Conservation (phyloP, 495 filamentous ascomycete species). For the Viridothelium virens region DNA sequence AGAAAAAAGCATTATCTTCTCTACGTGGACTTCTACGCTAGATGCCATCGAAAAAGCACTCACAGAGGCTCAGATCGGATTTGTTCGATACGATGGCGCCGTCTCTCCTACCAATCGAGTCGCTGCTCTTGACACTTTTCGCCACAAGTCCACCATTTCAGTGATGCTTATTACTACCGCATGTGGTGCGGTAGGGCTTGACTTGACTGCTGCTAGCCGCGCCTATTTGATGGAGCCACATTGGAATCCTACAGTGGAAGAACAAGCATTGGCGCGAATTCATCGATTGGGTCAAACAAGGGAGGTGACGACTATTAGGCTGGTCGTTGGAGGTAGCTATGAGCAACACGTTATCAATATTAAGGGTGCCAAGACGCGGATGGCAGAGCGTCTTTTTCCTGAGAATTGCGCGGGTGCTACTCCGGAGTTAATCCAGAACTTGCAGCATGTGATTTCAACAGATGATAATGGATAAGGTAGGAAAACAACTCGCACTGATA, state of each 20-base stretch:
- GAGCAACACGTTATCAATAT: slow-evolving; percentile 3
- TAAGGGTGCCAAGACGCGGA: not conserved
- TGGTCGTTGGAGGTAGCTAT: slow-evolving; percentile 21
- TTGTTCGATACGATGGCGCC: slow-evolving; percentile 41
- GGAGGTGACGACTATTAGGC: slow-evolving; percentile 37
- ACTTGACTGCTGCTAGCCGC: slow-evolving; percentile 35
- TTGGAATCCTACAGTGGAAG: slow-evolving; percentile 39
- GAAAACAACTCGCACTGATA: no score
- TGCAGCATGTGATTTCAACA: not conserved
- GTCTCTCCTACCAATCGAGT: slow-evolving; percentile 24
- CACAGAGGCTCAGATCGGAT: slow-evolving; percentile 26
- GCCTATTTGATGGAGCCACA: slow-evolving; percentile 37
- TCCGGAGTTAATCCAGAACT: slow-evolving; percentile 1
- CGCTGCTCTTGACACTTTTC: slow-evolving; percentile 18
- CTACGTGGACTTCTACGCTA: slow-evolving; percentile 41
- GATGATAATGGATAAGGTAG: no score
- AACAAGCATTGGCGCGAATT: slow-evolving; percentile 38
- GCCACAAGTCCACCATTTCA: slow-evolving; percentile 13
- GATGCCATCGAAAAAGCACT: slow-evolving; percentile 37
- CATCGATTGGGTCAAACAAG: slow-evolving; percentile 36
- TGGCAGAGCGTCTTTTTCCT: slow-evolving; percentile 3
- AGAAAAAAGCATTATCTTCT: slow-evolving; percentile 39
- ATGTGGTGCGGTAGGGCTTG: slow-evolving; percentile 16
- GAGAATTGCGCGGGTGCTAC: not conserved
- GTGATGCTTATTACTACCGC: slow-evolving; percentile 22